Base-by-base conservation (phyloP, 164 flowering plant species). In the Protea cynaroides region DNA sequence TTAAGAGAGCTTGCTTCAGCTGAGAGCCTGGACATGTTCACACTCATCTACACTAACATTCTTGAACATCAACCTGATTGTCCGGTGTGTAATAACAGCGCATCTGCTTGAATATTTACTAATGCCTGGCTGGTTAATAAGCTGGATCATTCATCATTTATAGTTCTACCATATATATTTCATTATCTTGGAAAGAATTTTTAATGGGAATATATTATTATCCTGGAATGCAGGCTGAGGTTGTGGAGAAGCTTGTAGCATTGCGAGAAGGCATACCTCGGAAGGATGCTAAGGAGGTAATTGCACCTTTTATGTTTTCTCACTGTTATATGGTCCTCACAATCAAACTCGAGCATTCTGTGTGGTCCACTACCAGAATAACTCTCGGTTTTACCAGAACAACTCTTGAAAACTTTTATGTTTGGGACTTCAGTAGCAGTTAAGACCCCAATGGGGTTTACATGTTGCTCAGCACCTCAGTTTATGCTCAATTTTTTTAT, bases 1-100 rank as follows among this genome's bases (percentile, higher is more conserved):
- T 71, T 95, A 63, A 82, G 99, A 75, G 99, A 95, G 76, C 96
- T 89, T 71, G 99, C 97, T 63, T 95, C 99, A 22, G 95, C 99
- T 22, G 97, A 92, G 74, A 92, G 96, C 69, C 79, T 92, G 70
- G 99, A 95, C 75, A 76, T 87, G 13, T 95, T 95, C 84, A 92
- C 99, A 6, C 96, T 95, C 67, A 83, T 87, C 56, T 95, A 95
- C 68, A 84, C 99, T 19, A 86, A 95, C 69, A 89, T 95, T 71
- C 88, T 95, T 50, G 96, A 95, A 67, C 86, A 84, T 79, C 97
- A 95, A 55, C 97, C 99, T 43, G 99, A 95, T 72, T 95, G 99
- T 69, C 97, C 97, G 65, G 99, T 95, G 76, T 83, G 89, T 70
- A 44, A 44, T 12, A 44, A 8, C 8, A 46, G 7, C 62, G 21